These are phyloP conservation scores for Spencermartinsiella ligniputridi DNA, from an alignment of 1,139 yeast genomes.

Conservation along the genomic window DNA sequence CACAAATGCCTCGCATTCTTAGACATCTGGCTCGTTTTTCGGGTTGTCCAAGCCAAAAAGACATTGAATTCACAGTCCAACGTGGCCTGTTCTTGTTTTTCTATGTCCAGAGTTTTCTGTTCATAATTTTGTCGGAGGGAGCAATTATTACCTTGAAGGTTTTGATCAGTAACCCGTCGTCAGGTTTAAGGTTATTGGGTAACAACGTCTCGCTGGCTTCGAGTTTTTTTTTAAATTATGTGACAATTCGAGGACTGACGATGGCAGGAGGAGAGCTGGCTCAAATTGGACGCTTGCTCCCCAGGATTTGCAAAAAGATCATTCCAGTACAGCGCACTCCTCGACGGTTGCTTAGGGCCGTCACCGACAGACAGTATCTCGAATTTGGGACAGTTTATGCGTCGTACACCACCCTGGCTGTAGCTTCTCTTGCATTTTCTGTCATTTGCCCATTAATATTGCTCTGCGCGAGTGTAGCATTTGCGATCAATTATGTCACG, in stretches of 20 bases:
- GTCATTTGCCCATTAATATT: slow-evolving; percentile 75
- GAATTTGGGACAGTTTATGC: slow-evolving; percentile 82
- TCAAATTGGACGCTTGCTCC: slow-evolving; percentile 13
- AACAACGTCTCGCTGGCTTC: slow-evolving; percentile 76
- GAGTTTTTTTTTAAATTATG: slow-evolving; percentile 71
- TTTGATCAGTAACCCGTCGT: slow-evolving; percentile 64
- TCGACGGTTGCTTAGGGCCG: slow-evolving; percentile 9
- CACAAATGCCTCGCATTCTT: slow-evolving; percentile 68
- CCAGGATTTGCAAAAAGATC: slow-evolving; percentile 34
- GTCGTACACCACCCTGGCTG: slow-evolving; percentile 65
- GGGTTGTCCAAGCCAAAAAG: slow-evolving; percentile 62
- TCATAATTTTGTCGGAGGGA: slow-evolving; percentile 82
- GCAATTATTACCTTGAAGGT: slow-evolving; percentile 62
- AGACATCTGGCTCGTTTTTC: slow-evolving; percentile 59
- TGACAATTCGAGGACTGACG: slow-evolving; percentile 67
- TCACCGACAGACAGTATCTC: slow-evolving; percentile 38
- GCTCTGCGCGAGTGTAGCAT: slow-evolving; percentile 55
- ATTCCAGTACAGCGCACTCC: slow-evolving; percentile 33
- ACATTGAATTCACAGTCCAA: slow-evolving; percentile 69
- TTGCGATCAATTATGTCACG: slow-evolving; percentile 53
- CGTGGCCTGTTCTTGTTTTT: slow-evolving; percentile 67
- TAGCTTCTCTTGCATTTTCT: slow-evolving; percentile 72
- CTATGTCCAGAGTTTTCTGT: slow-evolving; percentile 76
- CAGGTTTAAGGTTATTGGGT: slow-evolving; percentile 67
- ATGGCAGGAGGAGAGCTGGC: slow-evolving; percentile 47